Evolutionary conservation across 129 eudicot species (phyloP).

Genomic region (Deinandra increscens): DNA sequence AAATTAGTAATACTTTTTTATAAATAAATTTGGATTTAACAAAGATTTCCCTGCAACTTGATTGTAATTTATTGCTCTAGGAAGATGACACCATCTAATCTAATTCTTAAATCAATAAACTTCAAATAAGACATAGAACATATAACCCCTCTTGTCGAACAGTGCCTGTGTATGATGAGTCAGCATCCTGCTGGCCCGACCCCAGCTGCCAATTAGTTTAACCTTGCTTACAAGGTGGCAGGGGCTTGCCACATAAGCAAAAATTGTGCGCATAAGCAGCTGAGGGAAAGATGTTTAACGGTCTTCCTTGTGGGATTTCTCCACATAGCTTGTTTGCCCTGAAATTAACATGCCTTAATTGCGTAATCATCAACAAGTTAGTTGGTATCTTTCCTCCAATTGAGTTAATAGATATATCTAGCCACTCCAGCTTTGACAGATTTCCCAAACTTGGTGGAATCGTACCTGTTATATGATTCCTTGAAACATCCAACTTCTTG

Average conservation of each 20-base stretch:
- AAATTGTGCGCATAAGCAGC: constrained; percentile 86
- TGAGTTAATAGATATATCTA: constrained; percentile 69
- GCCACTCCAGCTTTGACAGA: constrained; percentile 65
- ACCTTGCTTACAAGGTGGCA: constrained; percentile 79
- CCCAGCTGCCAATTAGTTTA: constrained; percentile 14
- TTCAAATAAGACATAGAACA: constrained; percentile 19
- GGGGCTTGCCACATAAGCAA: constrained; percentile 94
- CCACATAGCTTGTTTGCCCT: constrained; percentile 83
- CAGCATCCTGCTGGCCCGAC: constrained; percentile 70
- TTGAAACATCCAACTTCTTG: constrained; percentile 60
- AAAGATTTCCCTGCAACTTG: constrained; percentile 26
- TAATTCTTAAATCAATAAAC: constrained; percentile 18
- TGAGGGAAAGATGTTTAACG: constrained; percentile 65
- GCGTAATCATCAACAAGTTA: constrained; percentile 52
- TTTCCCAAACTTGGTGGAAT: constrained; percentile 83
- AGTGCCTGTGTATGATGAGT: constrained; percentile 30
- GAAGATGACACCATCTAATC: constrained; percentile 30
- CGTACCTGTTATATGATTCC: constrained; percentile 65
- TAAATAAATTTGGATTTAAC: constrained; percentile 16
- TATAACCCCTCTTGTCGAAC: constrained; percentile 10
- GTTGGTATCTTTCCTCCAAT: constrained; percentile 67
- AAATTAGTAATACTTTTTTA: neutral
- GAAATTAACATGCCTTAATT: constrained; percentile 70
- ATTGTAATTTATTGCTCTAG: constrained; percentile 30
- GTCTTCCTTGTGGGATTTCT: constrained; percentile 89